Percentiles rank a stretch among this genome's conserved stretches.
Conservation (phyloP, 2,329 filamentous ascomycete genomes). For the Colletotrichum aenigma region DNA sequence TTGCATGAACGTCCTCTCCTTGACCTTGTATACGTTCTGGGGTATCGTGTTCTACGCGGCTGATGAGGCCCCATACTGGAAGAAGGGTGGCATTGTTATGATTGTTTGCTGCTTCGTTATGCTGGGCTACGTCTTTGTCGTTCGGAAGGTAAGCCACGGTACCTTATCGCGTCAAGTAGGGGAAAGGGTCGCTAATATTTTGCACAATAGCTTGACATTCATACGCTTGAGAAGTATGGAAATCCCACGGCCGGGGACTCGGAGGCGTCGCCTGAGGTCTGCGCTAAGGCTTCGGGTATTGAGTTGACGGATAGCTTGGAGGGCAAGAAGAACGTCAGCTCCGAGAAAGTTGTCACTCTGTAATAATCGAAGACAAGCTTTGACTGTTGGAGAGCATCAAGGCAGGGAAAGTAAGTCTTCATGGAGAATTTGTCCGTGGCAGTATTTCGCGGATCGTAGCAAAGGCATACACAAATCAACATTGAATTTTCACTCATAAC, state of each 20-base stretch:
- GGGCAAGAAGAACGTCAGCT: background rate
- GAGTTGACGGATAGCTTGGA: background rate
- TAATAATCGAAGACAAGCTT: rapidly evolving
- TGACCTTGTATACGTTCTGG: slow-evolving; percentile 44
- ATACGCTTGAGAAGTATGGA: background rate
- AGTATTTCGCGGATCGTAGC: background rate
- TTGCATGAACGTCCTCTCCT: slow-evolving; percentile 40
- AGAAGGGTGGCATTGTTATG: slow-evolving; percentile 40
- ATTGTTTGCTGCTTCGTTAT: slow-evolving; percentile 24
- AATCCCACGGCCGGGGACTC: background rate
- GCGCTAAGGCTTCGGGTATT: background rate
- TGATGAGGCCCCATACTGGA: slow-evolving; percentile 38
- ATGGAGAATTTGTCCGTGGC: rapidly evolving
- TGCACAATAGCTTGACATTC: background rate
- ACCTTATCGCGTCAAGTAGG: background rate
- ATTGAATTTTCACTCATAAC: background rate
- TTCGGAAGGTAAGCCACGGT: slow-evolving; percentile 7
- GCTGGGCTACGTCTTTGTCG: slow-evolving; percentile 12
- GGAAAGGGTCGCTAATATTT: background rate
- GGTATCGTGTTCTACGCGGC: slow-evolving; percentile 39
- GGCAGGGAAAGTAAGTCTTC: rapidly evolving
- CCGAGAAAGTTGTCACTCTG: background rate
- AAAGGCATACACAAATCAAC: background rate
- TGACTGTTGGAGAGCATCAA: rapidly evolving
- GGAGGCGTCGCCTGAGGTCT: background rate